Evolutionary conservation across 2,329 filamentous ascomycete genomes (phyloP).

Genomic region (Chaetomium sp.): DNA sequence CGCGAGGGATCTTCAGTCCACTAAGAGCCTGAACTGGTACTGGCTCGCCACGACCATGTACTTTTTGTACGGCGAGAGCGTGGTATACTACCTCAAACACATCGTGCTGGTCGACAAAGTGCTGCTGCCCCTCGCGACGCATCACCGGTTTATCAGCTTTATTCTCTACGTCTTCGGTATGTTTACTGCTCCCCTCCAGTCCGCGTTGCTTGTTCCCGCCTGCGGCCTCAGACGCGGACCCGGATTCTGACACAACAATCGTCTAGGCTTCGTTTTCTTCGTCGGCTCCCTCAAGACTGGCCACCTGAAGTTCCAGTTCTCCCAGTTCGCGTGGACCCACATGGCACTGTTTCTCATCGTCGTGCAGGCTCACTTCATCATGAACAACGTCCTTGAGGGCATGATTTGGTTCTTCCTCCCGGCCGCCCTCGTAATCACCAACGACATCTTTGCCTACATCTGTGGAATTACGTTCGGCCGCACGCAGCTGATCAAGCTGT

Average conservation of each 20-base stretch:
- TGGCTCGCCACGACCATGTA: constrained; percentile 99
- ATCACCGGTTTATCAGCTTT: constrained; percentile 98
- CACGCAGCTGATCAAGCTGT: constrained; percentile 95
- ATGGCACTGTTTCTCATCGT: constrained; percentile 98
- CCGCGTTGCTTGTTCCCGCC: neutral
- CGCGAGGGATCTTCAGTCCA: constrained; percentile 84
- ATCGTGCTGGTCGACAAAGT: constrained; percentile 93
- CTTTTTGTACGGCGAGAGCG: constrained; percentile 95
- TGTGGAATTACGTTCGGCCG: constrained; percentile 95
- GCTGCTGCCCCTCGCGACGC: constrained; percentile 84
- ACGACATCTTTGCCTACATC: constrained; percentile 97
- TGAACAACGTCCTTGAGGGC: constrained; percentile 99
- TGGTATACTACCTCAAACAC: constrained; percentile 99
- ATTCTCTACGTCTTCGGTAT: constrained; percentile 93
- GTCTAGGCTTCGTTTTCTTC: constrained; percentile 90
- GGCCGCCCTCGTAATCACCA: constrained; percentile 90
- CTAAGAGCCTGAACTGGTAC: constrained; percentile 98
- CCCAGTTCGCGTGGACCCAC: constrained; percentile 98
- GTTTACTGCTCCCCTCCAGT: constrained; percentile 28
- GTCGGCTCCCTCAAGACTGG: constrained; percentile 90
- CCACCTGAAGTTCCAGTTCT: constrained; percentile 98
- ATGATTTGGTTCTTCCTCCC: constrained; percentile 99
- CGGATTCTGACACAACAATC: no score
- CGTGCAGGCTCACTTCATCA: constrained; percentile 96
- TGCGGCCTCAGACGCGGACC: neutral